Percentiles rank a stretch among this genome's conserved stretches.
Conservation (phyloP, 2,329 filamentous ascomycete genomes). For the Pseudocercospora vitis region DNA sequence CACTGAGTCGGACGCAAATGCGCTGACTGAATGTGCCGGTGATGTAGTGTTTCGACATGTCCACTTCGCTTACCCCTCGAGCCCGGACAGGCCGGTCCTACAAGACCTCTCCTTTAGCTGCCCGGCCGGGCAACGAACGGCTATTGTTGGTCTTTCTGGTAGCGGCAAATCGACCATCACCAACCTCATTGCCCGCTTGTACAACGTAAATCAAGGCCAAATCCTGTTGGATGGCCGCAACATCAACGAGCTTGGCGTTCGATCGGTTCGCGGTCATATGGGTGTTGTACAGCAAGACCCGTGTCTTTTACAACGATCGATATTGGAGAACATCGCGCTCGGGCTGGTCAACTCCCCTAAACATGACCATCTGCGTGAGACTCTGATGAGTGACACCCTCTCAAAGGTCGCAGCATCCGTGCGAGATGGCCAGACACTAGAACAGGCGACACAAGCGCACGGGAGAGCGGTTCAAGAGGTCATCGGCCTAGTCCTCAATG, state of each 20-base stretch:
- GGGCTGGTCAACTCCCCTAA: constrained; percentile 48
- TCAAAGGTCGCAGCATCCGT: constrained; percentile 54
- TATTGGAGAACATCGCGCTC: constrained; percentile 56
- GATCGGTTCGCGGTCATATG: constrained; percentile 39
- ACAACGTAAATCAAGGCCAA: constrained; percentile 40
- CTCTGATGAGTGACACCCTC: constrained; percentile 38
- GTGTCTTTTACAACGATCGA: constrained; percentile 52
- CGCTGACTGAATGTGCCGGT: constrained; percentile 11
- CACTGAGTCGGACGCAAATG: constrained; percentile 24
- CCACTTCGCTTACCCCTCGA: constrained; percentile 45
- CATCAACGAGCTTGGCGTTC: constrained; percentile 35
- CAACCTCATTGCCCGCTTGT: constrained; percentile 38
- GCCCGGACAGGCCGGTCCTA: constrained; percentile 43
- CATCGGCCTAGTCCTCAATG: constrained; percentile 50
- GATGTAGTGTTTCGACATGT: constrained; percentile 42
- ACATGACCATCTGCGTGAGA: constrained; percentile 43
- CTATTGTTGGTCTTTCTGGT: constrained; percentile 46
- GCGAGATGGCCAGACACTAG: constrained; percentile 53
- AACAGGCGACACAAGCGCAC: constrained; percentile 17
- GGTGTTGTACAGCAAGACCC: constrained; percentile 54
- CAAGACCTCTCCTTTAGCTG: constrained; percentile 41
- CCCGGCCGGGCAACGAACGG: constrained; percentile 40
- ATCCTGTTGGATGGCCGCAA: constrained; percentile 42
- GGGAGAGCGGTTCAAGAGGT: constrained; percentile 32
- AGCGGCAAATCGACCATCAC: constrained; percentile 47